These are phyloP conservation scores for Cryptomeria japonica DNA, from an alignment of 75 land plant species.

Conservation along the genomic window DNA sequence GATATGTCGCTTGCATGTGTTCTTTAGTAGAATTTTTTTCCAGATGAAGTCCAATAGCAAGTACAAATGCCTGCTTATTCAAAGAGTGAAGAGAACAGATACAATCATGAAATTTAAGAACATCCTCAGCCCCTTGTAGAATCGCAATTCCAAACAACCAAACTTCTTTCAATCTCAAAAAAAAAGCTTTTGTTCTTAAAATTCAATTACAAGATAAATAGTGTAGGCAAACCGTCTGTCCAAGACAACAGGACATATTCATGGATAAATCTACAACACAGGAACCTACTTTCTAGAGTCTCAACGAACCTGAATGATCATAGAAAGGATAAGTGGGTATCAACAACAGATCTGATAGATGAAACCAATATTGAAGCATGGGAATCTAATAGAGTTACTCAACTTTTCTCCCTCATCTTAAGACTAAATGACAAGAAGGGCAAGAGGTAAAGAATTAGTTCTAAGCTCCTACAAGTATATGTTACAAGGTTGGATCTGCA, in stretches of 20 bases:
- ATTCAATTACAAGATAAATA: conserved; percentile 13
- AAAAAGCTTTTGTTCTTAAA: neutral
- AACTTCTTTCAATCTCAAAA: conserved; percentile 5
- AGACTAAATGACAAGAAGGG: conserved; percentile 9
- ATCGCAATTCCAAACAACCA: neutral
- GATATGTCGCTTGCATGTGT: neutral
- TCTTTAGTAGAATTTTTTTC: neutral
- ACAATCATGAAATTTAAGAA: neutral
- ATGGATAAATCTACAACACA: conserved; percentile 12
- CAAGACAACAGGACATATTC: conserved; percentile 5
- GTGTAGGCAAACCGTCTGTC: neutral
- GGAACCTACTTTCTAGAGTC: conserved; percentile 7
- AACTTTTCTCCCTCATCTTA: conserved; percentile 5
- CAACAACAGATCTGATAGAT: conserved; percentile 4
- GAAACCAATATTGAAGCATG: conserved; percentile 9
- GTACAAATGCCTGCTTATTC: neutral
- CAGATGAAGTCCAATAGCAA: neutral
- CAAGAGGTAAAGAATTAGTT: conserved; percentile 14
- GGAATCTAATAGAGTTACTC: conserved; percentile 1
- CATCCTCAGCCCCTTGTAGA: neutral
- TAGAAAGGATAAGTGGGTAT: neutral
- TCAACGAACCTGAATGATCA: neutral
- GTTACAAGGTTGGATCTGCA: conserved; percentile 43
- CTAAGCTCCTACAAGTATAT: conserved; percentile 11
- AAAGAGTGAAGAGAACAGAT: neutral